Evolutionary conservation across 2,329 filamentous ascomycete genomes (phyloP).

Genomic region (Pleoardoris graminearum): DNA sequence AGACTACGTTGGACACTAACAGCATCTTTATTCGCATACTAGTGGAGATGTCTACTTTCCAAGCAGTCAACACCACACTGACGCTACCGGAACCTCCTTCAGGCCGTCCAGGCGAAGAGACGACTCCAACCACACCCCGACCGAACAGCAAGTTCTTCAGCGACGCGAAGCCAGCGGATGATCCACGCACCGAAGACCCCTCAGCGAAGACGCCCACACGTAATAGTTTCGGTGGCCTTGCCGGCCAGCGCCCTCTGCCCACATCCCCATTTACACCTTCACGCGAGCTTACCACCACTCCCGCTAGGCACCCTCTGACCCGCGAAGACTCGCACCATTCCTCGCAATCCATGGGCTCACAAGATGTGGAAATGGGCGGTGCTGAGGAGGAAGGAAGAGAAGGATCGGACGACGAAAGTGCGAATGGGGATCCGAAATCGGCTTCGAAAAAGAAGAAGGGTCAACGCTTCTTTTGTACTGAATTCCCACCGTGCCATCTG

Average conservation of each 20-base stretch:
- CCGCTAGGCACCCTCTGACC: conserved; percentile 46
- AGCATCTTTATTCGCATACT: conserved; percentile 2
- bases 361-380: conserved; percentile 77
- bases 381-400: conserved; percentile 69
- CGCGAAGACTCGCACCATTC: conserved; percentile 65
- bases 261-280: conserved; percentile 51
- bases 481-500: conserved; percentile 89
- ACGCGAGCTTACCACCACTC: conserved; percentile 46
- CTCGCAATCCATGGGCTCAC: conserved; percentile 62
- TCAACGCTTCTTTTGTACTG: conserved; percentile 93
- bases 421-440: conserved; percentile 64
- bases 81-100: conserved; percentile 48
- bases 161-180: conserved; percentile 42
- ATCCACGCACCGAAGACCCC: conserved; percentile 44
- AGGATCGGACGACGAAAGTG: conserved; percentile 55
- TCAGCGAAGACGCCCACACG: conserved; percentile 66
- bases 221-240: conserved; percentile 53
- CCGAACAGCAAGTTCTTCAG: conserved; percentile 48
- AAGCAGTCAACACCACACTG: conserved; percentile 63
- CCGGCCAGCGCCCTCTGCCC: conserved; percentile 53
- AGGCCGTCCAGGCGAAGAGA: conserved; percentile 56
- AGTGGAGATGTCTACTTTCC: conserved; percentile 59
- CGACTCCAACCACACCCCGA: conserved; percentile 60
- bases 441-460: conserved; percentile 94
- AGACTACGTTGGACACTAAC: conserved; percentile 16